A percentile compares a stretch with the other conserved stretches of the same genome.
These are phyloP conservation scores for Venturia oleaginea DNA, from an alignment of 2,329 filamentous ascomycete species.

Conservation along the genomic window DNA sequence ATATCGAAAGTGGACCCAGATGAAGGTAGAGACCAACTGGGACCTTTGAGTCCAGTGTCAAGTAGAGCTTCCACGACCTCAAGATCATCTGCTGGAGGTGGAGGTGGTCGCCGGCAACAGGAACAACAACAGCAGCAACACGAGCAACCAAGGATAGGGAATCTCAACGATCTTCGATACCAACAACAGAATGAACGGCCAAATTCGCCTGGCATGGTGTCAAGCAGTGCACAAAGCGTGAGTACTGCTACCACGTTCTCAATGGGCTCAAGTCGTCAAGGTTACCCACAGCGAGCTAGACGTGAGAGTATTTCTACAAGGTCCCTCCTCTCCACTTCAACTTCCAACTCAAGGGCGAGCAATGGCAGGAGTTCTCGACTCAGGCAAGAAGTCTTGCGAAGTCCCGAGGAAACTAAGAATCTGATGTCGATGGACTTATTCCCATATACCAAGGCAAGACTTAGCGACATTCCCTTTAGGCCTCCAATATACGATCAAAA, in stretches of 20 bases:
- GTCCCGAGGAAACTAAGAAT: conserved; percentile 59
- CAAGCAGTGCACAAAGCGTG: conserved; percentile 22
- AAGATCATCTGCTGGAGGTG: conserved; percentile 10
- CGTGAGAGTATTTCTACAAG: conserved; percentile 33
- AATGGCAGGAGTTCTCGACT: conserved; percentile 52
- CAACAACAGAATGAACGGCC: conserved; percentile 8
- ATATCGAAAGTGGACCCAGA: conserved; percentile 45
- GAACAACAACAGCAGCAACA: background rate
- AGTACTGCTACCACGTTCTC: conserved; percentile 30
- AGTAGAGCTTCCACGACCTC: conserved; percentile 24
- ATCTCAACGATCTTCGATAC: background rate
- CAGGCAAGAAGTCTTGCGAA: conserved; percentile 70
- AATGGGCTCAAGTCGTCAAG: conserved; percentile 20
- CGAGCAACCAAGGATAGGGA: background rate
- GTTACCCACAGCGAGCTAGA: conserved; percentile 13
- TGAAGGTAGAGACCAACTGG: conserved; percentile 52
- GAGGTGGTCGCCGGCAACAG: background rate
- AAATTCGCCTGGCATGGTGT: conserved; percentile 9
- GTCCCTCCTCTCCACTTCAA: conserved; percentile 27
- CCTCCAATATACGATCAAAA: conserved; percentile 47
- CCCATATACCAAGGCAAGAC: conserved; percentile 69
- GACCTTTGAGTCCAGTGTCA: conserved; percentile 59
- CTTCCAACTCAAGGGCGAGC: background rate
- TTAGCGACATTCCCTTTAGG: conserved; percentile 76
- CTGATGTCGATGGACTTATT: conserved; percentile 63